Evolutionary conservation across 306 rosid species (phyloP), one percentile per base, ranked within the genome.

Genomic region (Cicer yamashitae): DNA sequence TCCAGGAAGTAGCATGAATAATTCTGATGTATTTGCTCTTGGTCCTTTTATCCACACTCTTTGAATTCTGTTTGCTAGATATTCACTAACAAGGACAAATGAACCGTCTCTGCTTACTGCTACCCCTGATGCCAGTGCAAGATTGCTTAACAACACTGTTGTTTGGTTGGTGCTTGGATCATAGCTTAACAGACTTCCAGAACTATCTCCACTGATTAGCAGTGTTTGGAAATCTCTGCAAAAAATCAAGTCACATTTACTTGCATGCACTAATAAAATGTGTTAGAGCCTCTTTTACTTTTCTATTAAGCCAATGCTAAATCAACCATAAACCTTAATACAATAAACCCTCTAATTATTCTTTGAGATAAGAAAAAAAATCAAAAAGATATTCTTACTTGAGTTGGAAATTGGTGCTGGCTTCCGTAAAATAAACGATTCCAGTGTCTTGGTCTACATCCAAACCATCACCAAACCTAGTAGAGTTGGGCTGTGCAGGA

Each of bases 351-450:
- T 30, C 3, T 30, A 30, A 30, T 30, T 30, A 30, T 30, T 30
- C 37, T 30, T 30, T 30, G 37, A 4, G 37, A 30, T 30, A 30
- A 30, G 37, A n/a, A n/a, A 22, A 22, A 22, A 25, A 25, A 2
- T 25, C 34, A 25, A 25, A 25, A 25, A 25, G 34, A 25, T 25
- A 25, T 25, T 25, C 34, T 25, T 25, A 84, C 92, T 81, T 84
- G 70, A 82, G 6, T 14, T 70, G 71, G 68, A 6, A 86, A 30
- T 40, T 67, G 8, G 81, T 4, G 38, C 87, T 84, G 1, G 84
- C 87, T 50, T 73, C 75, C 0, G 89, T 84, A 5, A 80, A 86
- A 64, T 81, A 89, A 20, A 89, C 81, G n/a, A 80, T 50, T 73
- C 86, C 89, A 0, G 86, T 84, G 6, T 38, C 15, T 22, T 50